Evolutionary conservation across 179 eudicot genomes (phyloP).

Genomic region (Gypsophila paniculata): DNA sequence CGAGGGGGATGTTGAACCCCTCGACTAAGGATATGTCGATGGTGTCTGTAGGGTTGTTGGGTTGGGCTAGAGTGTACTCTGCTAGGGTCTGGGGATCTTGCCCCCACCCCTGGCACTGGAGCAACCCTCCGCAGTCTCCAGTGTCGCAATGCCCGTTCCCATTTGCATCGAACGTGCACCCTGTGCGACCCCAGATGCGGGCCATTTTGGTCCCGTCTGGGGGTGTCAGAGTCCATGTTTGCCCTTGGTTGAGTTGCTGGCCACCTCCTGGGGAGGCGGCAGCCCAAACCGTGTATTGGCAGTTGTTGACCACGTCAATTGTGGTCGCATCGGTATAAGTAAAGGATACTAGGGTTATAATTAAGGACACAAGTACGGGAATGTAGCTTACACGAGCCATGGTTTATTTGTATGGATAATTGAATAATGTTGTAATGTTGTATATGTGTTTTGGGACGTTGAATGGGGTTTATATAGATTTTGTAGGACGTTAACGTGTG

Average conservation of each 20-base stretch:
- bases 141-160: slow-evolving; percentile 41
- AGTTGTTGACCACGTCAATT: slow-evolving; percentile 28
- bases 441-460: not conserved
- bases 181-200: slow-evolving; percentile 51
- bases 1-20: slow-evolving; percentile 46
- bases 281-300: slow-evolving; percentile 46
- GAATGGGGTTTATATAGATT: slow-evolving; percentile 24
- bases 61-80: slow-evolving; percentile 41
- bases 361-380: not conserved
- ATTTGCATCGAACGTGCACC: slow-evolving; percentile 38
- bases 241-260: slow-evolving; percentile 30
- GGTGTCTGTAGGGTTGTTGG: slow-evolving; percentile 33
- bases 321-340: slow-evolving; percentile 23
- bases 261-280: slow-evolving; percentile 48
- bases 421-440: not conserved
- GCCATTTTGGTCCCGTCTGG: slow-evolving; percentile 39
- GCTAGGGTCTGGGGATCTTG: slow-evolving; percentile 42
- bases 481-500: slow-evolving; percentile 3
- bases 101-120: slow-evolving; percentile 24
- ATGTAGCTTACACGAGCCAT: not conserved
- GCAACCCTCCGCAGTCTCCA: slow-evolving; percentile 32
- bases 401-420: not conserved
- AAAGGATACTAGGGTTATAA: not conserved
- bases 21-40: slow-evolving; percentile 45
- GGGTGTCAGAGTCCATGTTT: slow-evolving; percentile 38